A percentile compares a stretch with the other conserved stretches of the same genome.
phyloP scores from a whole-genome alignment of 176 grass and related monocot species.

The Musa acuminata region DNA sequence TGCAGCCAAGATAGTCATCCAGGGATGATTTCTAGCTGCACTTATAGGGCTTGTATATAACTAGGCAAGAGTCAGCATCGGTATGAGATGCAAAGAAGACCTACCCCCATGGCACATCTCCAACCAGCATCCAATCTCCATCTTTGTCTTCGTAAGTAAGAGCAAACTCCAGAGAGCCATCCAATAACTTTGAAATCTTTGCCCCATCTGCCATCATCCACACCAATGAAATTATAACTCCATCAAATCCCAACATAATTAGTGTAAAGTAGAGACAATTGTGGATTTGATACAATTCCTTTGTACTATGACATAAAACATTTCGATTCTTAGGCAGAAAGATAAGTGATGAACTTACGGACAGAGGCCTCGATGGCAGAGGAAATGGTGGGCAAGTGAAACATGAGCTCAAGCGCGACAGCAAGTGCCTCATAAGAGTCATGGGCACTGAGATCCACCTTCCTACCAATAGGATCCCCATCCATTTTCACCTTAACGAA shows the following conservation, averaged over 20 bases:
- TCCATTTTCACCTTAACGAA: slow-evolving; percentile 45
- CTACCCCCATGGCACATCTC: slow-evolving; percentile 90
- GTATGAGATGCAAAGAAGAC: neutral
- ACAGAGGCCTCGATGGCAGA: slow-evolving; percentile 18
- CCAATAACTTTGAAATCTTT: slow-evolving; percentile 41
- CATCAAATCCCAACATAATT: neutral
- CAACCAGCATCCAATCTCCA: slow-evolving; percentile 94
- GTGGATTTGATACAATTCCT: no score
- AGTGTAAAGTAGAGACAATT: neutral
- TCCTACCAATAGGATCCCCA: slow-evolving; percentile 43
- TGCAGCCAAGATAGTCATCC: no score
- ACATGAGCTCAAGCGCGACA: slow-evolving; percentile 32
- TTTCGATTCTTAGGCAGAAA: no score
- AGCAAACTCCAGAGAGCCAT: slow-evolving; percentile 47
- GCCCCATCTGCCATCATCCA: slow-evolving; percentile 26
- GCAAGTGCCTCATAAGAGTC: slow-evolving; percentile 31
- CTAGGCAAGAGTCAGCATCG: neutral
- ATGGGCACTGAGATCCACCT: slow-evolving; percentile 32
- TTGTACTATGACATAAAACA: no score
- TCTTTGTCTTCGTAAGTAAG: slow-evolving; percentile 86
- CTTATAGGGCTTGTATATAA: no score
- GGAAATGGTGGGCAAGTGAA: slow-evolving; percentile 12
- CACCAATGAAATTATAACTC: neutral
- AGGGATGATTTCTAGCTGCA: neutral
- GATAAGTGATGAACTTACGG: slow-evolving; percentile 25